Evolutionary conservation across 106 monocot species (phyloP), one percentile per base, ranked within the genome.

Genomic region (Amphibolis antarctica): DNA sequence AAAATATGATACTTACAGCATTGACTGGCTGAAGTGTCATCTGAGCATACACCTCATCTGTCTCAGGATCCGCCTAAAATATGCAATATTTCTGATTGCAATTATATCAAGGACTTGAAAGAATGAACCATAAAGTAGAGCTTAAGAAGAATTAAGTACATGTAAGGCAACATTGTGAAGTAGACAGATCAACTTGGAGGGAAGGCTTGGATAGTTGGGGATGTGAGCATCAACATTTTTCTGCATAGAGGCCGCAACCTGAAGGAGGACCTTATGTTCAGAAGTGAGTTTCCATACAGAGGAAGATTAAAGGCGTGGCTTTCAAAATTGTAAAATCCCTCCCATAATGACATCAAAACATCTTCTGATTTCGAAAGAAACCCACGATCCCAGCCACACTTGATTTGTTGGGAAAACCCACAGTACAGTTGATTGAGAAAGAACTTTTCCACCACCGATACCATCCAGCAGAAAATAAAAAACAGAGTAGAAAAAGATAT

Each of bases 11-110:
- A 58, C 71, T 62, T 71, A 71, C 71, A 21, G 31, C 51, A 42
- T 62, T 53, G 14, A 71, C 52, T 31, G 71, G 71, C 26, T 71
- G 71, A 36, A 71, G 71, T 43, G 71, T 71, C 71, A 71, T 71
- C 53, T 71, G 71, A 25, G 71, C 71, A 63, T 71, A 71, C 5
- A 71, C 71, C 21, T 71, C 71, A 63, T 71, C 71, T 24, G 71
- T 71, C 44, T 71, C 71, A 29, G 71, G 5, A 53, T 71, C 71
- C 11, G 71, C 71, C 71, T 71, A 53, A 4, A 30, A 59, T 4
- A 58, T 19, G 11, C 22, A 10, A 53, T 15, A 23, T 24, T 17
- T 13, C 28, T 18, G 9, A 66, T 17, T 19, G 28, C 18, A 66
- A 36, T 50, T 7, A 52, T 28, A 47, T 12, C n/a, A 46, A 25